These are phyloP conservation scores for Phyllosticta citrichinensis DNA, from an alignment of 2,329 filamentous ascomycete genomes.

Conservation along the genomic window DNA sequence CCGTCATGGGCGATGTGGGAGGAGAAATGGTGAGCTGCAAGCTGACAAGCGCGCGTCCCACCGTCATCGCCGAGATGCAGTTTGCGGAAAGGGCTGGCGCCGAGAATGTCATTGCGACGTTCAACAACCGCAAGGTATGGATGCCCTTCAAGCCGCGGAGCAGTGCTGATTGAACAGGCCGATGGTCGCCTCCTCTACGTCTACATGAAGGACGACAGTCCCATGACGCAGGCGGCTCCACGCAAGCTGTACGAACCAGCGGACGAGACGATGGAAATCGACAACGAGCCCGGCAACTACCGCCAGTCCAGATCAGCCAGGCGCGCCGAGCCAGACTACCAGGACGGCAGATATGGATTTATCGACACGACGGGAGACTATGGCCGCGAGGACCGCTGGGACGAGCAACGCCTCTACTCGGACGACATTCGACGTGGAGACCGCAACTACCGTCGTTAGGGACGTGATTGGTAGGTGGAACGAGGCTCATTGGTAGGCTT, in stretches of 20 bases:
- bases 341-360: conserved; percentile 37
- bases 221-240: conserved; percentile 17
- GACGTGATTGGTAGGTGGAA: neutral
- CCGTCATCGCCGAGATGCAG: conserved; percentile 67
- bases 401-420: conserved; percentile 6
- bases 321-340: conserved; percentile 25
- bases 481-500: neutral
- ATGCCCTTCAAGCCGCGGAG: neutral
- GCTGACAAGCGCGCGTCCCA: conserved; percentile 56
- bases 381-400: conserved; percentile 7
- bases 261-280: conserved; percentile 35
- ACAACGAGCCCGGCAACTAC: conserved; percentile 15
- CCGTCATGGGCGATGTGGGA: conserved; percentile 63
- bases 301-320: conserved; percentile 17
- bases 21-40: conserved; percentile 56
- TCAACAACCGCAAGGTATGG: conserved; percentile 46
- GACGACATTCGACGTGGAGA: conserved; percentile 8
- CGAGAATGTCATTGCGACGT: conserved; percentile 62
- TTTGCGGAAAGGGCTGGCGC: conserved; percentile 64
- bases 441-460: conserved; percentile 6
- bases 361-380: conserved; percentile 1
- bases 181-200: conserved; percentile 66
- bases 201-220: conserved; percentile 49
- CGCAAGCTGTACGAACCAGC: conserved; percentile 8
- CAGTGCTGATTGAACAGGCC: conserved; percentile 39